A percentile compares a stretch with the other conserved stretches of the same genome.
Conservation (phyloP, 2,329 filamentous ascomycete species). For the Colletotrichum eleusines region DNA sequence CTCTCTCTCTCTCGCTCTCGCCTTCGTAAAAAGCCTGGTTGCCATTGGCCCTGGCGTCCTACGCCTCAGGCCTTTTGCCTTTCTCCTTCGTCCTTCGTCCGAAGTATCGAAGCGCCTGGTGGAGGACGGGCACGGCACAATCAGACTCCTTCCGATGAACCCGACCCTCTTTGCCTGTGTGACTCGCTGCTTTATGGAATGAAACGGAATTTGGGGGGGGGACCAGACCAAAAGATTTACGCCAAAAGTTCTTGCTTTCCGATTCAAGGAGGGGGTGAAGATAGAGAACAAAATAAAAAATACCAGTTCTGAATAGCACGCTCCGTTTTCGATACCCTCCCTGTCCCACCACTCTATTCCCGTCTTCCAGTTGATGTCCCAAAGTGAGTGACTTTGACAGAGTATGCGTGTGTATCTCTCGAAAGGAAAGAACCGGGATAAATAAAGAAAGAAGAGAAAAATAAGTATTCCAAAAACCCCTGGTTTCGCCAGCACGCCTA, state of each 20-base stretch:
- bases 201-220: not conserved
- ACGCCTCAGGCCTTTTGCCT: not conserved
- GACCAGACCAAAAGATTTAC: not conserved
- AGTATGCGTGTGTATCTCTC: not conserved
- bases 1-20: not conserved
- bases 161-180: not conserved
- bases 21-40: not conserved
- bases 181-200: not conserved
- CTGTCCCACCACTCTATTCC: not conserved
- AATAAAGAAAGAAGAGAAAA: not conserved
- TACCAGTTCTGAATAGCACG: constrained; percentile 14
- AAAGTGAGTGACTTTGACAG: constrained; percentile 3
- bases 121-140: constrained; percentile 9
- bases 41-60: not conserved
- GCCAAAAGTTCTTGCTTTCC: constrained; percentile 16
- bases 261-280: not conserved
- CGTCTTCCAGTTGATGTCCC: not conserved
- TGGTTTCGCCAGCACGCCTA: constrained; percentile 1
- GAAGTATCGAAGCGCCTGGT: not conserved
- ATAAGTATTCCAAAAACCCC: not conserved
- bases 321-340: not conserved
- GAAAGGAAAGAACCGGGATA: not conserved
- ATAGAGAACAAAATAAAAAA: too few species aligned
- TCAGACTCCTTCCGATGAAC: constrained; percentile 33
- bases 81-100: constrained; percentile 12